A percentile compares a stretch with the other conserved stretches of the same genome.
Evolutionary conservation across 164 flowering plant genomes (phyloP).

Genomic region (Kalanchoe fedtschenkoi): DNA sequence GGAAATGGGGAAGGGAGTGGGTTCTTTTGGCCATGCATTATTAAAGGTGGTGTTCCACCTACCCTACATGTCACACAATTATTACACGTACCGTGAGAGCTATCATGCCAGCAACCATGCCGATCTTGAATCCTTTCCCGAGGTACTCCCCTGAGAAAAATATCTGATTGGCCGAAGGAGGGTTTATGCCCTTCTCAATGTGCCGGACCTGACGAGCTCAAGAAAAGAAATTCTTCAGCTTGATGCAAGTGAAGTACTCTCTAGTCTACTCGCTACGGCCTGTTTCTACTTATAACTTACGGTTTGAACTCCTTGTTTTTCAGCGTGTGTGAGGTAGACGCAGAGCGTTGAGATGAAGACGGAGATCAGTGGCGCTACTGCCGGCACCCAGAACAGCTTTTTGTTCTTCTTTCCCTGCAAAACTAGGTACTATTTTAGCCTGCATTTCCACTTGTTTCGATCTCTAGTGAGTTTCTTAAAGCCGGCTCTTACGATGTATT

Average conservation of each 20-base stretch:
- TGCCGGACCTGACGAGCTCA: slow-evolving; percentile 29
- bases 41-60: too few species aligned
- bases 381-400: slow-evolving; percentile 79
- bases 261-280: too few species aligned
- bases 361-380: slow-evolving; percentile 83
- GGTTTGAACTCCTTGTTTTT: slow-evolving; percentile 69
- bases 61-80: too few species aligned
- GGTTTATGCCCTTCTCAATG: slow-evolving; percentile 37
- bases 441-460: background rate
- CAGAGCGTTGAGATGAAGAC: slow-evolving; percentile 71
- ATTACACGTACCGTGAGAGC: slow-evolving; percentile 67
- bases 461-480: background rate
- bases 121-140: slow-evolving; percentile 37
- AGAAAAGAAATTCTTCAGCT: too few species aligned
- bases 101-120: slow-evolving; percentile 44
- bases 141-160: slow-evolving; percentile 28
- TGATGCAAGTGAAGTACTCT: too few species aligned
- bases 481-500: slow-evolving; percentile 40
- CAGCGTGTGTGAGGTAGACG: slow-evolving; percentile 75
- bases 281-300: too few species aligned
- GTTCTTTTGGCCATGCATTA: too few species aligned
- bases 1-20: too few species aligned
- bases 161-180: slow-evolving; percentile 41
- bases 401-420: slow-evolving; percentile 79
- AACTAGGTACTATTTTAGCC: background rate